Evolutionary conservation across 2,329 filamentous ascomycete species (phyloP).

Genomic region (Arthrobotrys iridis): DNA sequence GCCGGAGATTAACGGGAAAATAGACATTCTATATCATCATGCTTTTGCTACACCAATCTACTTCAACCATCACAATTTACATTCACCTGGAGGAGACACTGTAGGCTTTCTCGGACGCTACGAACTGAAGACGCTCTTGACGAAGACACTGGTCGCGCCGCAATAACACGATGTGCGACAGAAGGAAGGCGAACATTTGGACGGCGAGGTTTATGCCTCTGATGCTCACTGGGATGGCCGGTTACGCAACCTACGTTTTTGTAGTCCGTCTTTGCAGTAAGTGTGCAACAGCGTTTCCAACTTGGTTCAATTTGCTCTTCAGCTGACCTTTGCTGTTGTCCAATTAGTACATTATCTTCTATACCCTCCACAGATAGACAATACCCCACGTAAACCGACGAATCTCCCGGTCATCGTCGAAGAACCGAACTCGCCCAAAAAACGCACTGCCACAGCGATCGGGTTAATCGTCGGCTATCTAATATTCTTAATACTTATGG

Average conservation of each 20-base stretch:
- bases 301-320: neutral
- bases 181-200: constrained; percentile 60
- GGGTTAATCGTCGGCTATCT: constrained; percentile 78
- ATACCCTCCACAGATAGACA: constrained; percentile 33
- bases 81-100: constrained; percentile 10
- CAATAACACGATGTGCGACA: constrained; percentile 38
- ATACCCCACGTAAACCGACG: neutral
- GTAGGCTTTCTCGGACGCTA: constrained; percentile 21
- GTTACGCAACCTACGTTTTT: constrained; percentile 76
- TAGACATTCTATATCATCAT: constrained; percentile 42
- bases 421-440: neutral
- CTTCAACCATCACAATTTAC: constrained; percentile 29
- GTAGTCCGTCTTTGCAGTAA: constrained; percentile 74
- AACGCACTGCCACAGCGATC: constrained; percentile 68
- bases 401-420: constrained; percentile 35
- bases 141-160: constrained; percentile 4
- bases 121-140: constrained; percentile 7
- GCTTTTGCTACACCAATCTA: constrained; percentile 30
- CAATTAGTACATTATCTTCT: constrained; percentile 44
- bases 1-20: constrained; percentile 43
- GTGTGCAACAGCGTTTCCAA: constrained; percentile 58
- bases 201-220: constrained; percentile 75
- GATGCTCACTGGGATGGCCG: constrained; percentile 72
- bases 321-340: constrained; percentile 21
- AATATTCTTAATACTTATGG: constrained; percentile 73